A percentile compares a stretch with the other conserved stretches of the same genome.
Evolutionary conservation across 208 protist genomes (phyloP).

Genomic region (Wallacemonas sp.): DNA sequence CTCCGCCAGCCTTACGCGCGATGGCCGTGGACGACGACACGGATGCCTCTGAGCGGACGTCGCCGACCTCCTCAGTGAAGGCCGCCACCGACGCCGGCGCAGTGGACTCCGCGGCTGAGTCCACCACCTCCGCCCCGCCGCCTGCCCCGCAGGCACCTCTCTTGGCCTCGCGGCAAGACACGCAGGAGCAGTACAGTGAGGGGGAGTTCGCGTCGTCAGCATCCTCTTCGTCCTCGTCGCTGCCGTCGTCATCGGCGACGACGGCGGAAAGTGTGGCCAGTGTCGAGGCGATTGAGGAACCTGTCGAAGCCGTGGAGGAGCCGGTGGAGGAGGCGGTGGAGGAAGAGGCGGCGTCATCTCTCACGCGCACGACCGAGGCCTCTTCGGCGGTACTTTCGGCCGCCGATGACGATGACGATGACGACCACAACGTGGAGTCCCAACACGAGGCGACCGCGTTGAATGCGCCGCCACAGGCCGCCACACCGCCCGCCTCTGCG

Average conservation of each 20-base stretch:
- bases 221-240: background rate
- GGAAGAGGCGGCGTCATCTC: no score
- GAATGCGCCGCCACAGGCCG: background rate
- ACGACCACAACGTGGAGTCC: no score
- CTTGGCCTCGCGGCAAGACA: background rate
- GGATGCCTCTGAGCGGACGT: background rate
- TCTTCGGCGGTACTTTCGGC: no score
- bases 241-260: background rate
- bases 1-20: background rate
- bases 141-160: background rate
- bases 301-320: background rate
- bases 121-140: background rate
- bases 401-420: no score
- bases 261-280: background rate
- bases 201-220: background rate
- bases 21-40: background rate
- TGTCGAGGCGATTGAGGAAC: no score
- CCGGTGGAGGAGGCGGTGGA: background rate
- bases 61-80: background rate
- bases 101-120: background rate
- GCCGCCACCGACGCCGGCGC: no score
- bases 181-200: background rate
- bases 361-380: no score
- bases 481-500: background rate
- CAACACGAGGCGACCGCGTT: no score